These are phyloP conservation scores for Colletotrichum sp. DNA, from an alignment of 2,329 filamentous ascomycete species.

Conservation along the genomic window DNA sequence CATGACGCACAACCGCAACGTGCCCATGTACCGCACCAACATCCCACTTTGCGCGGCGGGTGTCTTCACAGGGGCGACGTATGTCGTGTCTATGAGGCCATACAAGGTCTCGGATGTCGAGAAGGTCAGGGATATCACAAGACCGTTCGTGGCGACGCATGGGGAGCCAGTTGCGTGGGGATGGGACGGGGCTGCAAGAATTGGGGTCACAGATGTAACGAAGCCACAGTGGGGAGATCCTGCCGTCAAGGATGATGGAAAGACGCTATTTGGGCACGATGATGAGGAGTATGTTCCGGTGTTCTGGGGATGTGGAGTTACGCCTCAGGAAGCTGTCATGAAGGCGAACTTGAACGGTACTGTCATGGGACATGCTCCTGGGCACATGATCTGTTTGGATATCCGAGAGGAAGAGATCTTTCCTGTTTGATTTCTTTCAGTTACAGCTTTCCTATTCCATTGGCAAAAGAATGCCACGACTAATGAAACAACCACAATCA, in stretches of 20 bases:
- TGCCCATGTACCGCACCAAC: conserved; percentile 67
- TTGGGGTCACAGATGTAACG: conserved; percentile 62
- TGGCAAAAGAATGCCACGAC: neutral
- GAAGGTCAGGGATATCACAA: conserved; percentile 58
- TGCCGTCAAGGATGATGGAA: conserved; percentile 44
- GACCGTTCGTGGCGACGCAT: conserved; percentile 61
- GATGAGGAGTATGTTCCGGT: conserved; percentile 55
- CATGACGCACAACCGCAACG: conserved; percentile 50
- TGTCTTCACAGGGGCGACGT: conserved; percentile 58
- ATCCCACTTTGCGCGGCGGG: conserved; percentile 63
- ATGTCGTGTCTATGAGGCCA: conserved; percentile 69
- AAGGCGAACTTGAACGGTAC: conserved; percentile 56
- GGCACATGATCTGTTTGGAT: conserved; percentile 68
- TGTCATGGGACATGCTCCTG: conserved; percentile 67
- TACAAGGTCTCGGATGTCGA: conserved; percentile 57
- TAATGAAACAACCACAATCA: no score
- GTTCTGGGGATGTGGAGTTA: conserved; percentile 71
- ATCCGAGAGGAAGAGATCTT: conserved; percentile 45
- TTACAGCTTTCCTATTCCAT: neutral
- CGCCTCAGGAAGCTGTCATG: conserved; percentile 69
- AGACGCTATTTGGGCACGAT: conserved; percentile 28
- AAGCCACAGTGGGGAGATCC: conserved; percentile 63
- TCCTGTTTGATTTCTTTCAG: neutral
- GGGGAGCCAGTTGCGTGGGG: conserved; percentile 71
- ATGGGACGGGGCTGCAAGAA: conserved; percentile 56